Evolutionary conservation across 768 basidiomycete species (phyloP).

Genomic region (Gloeopeniophorella convolvens): DNA sequence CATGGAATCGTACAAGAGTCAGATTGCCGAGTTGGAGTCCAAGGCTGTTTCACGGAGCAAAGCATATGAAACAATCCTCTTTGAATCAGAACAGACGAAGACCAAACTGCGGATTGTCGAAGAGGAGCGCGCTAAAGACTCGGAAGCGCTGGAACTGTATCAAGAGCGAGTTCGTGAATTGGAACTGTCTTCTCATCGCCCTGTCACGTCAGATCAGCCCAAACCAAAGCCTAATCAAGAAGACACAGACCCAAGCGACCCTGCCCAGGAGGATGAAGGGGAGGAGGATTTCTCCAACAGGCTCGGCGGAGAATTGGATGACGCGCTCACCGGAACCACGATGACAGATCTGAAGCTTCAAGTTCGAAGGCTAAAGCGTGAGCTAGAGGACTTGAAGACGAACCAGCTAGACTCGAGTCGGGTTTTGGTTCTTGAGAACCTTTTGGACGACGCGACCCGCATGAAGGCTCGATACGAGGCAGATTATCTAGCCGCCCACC

Average conservation of each 20-base stretch:
- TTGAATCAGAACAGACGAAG: constrained; percentile 70
- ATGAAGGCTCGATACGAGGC: constrained; percentile 86
- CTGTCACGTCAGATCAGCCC: constrained; percentile 30
- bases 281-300: constrained; percentile 50
- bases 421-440: constrained; percentile 81
- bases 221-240: constrained; percentile 42
- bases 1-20: constrained; percentile 87
- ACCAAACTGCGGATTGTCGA: constrained; percentile 60
- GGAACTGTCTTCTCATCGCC: constrained; percentile 59
- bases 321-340: constrained; percentile 74
- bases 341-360: constrained; percentile 91
- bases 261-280: constrained; percentile 29
- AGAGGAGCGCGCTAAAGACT: constrained; percentile 70
- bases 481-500: constrained; percentile 80
- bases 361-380: constrained; percentile 72
- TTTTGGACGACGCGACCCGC: constrained; percentile 85
- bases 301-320: constrained; percentile 81
- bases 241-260: constrained; percentile 29
- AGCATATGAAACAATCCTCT: constrained; percentile 65
- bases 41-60: constrained; percentile 59
- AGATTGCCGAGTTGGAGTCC: constrained; percentile 74
- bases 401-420: constrained; percentile 73
- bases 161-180: constrained; percentile 89
- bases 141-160: constrained; percentile 80
- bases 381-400: constrained; percentile 67